Conservation (phyloP, 352 stramenopile genomes). For the Pythium insidiosum region DNA sequence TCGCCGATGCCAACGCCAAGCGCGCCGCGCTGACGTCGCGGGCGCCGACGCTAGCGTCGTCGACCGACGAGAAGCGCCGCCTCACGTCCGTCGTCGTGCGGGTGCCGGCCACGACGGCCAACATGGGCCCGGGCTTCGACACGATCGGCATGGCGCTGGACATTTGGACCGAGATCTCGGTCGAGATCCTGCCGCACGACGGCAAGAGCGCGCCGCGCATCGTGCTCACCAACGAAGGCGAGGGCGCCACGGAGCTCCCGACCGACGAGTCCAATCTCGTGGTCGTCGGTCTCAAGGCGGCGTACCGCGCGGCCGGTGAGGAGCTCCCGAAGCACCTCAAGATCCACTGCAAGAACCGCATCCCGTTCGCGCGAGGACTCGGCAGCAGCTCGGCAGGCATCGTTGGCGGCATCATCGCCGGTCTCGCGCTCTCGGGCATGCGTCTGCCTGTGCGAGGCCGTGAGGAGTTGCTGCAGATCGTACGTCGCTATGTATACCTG, state of each 20-base stretch:
- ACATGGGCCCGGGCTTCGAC: constrained; percentile 98
- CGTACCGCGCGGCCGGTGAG: constrained; percentile 94
- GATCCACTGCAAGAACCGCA: constrained; percentile 97
- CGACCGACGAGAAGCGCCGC: constrained; percentile 26
- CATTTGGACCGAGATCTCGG: constrained; percentile 98
- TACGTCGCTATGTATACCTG: neutral
- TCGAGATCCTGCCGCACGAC: constrained; percentile 66
- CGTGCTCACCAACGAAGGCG: constrained; percentile 95
- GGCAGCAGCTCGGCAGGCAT: constrained; percentile 98
- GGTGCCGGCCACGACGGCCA: constrained; percentile 97
- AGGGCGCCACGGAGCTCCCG: constrained; percentile 91
- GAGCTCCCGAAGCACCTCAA: constrained; percentile 88
- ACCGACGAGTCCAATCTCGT: constrained; percentile 90
- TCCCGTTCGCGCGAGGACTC: constrained; percentile 95
- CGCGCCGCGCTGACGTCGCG: neutral
- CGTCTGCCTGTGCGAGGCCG: constrained; percentile 77
- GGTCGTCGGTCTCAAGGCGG: constrained; percentile 91
- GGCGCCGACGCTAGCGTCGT: neutral
- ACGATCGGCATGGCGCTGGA: constrained; percentile 98
- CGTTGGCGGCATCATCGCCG: constrained; percentile 97
- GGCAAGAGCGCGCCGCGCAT: constrained; percentile 54
- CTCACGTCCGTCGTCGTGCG: constrained; percentile 93
- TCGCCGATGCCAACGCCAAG: neutral
- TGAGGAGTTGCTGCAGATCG: constrained; percentile 96
- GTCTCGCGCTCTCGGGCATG: constrained; percentile 96